phyloP scores from a whole-genome alignment of 345 rosid genomes.

The Geranium brycei region DNA sequence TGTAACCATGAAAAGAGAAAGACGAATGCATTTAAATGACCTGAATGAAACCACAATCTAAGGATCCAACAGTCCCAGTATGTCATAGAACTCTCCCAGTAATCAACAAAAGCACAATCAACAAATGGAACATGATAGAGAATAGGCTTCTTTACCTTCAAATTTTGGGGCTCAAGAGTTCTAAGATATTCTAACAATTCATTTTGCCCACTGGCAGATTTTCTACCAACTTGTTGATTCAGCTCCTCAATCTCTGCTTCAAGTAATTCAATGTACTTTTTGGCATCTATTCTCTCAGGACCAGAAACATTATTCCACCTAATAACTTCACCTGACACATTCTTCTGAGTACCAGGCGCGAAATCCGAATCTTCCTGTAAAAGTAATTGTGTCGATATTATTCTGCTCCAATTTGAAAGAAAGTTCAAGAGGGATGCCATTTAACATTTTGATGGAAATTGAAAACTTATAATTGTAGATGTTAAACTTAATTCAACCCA shows the following conservation, averaged over 20 bases:
- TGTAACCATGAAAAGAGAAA: no score
- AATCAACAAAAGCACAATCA: no score
- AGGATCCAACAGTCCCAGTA: no score
- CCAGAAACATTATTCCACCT: conserved; percentile 88
- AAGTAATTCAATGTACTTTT: conserved; percentile 78
- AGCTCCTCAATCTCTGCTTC: conserved; percentile 95
- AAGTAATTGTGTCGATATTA: conserved; percentile 8
- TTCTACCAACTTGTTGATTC: conserved; percentile 60
- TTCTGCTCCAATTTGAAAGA: no score
- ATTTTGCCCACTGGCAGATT: conserved; percentile 53
- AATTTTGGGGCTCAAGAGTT: conserved; percentile 90
- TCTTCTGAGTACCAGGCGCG: conserved; percentile 93
- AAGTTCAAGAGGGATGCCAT: neutral
- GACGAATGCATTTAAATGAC: no score
- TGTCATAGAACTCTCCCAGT: no score
- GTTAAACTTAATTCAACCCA: no score
- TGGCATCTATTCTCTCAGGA: conserved; percentile 79
- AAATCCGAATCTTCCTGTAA: conserved; percentile 53
- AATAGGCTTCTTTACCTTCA: conserved; percentile 41
- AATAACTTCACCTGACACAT: conserved; percentile 82
- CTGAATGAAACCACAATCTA: no score
- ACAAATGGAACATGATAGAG: no score
- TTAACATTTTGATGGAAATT: neutral
- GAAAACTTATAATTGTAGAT: no score
- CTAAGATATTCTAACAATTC: conserved; percentile 85